Base-by-base conservation (phyloP, 257 asterid species). In the Eucommia ulmoides region DNA sequence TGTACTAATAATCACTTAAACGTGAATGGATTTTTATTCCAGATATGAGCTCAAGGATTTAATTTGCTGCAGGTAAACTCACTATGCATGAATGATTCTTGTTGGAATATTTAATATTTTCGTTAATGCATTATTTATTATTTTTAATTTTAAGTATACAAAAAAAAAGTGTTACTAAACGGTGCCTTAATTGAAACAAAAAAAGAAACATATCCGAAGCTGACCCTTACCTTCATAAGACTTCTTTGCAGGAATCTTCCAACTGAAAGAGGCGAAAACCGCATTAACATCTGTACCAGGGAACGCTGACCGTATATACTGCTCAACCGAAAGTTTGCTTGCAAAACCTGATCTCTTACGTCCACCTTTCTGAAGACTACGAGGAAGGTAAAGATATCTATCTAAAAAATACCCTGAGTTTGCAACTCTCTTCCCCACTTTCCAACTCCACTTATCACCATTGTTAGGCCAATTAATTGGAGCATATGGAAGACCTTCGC, bases 371-470 rank as follows among this genome's bases (percentile, higher is more conserved):
- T 49, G 61, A 48, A 84, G 70, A 49, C 71, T 59, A n/a, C 25
- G 26, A 10, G 97, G 96, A 49, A 50, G 74, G 60, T 82, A 82
- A 58, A 82, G 50, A 61, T 78, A 85, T 50, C 97, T 76, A 63
- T 89, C 96, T 68, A 54, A 2, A 72, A 54, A 73, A 63, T 70
- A 51, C 7, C 97, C 97, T 33, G 77, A 59, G 45, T 16, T 33
- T 51, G 71, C 46, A 17, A 69, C 42, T 73, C 94, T 60, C 75
- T 22, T 78, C 63, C 96, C 97, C 0, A 65, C 83, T 74, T 65
- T 89, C 97, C 97, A 89, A 15, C 61, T 49, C 97, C 97, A 89
- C n/a, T 45, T 79, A 64, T 89, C 97, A 15, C 97, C 97, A 4
- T 82, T 91, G 50, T 73, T 71, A 18, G 97, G 97, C 75, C 79